phyloP scores from a whole-genome alignment of 1,284 basidiomycete species.

The Cutaneotrichosporon sp. region DNA sequence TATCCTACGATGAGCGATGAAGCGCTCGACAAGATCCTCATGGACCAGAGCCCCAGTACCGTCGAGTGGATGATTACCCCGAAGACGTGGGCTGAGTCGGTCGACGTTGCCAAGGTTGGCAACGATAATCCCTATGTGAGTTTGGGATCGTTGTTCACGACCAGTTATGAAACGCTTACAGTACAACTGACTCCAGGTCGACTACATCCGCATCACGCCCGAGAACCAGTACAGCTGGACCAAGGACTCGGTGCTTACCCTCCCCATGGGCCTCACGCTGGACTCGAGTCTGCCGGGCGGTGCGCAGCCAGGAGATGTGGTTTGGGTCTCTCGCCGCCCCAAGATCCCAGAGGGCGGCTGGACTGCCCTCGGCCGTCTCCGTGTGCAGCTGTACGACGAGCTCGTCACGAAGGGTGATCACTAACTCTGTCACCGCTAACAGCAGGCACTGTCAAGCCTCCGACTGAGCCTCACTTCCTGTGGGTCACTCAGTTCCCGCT shows the following conservation, averaged over 20 bases:
- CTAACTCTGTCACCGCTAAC: background rate
- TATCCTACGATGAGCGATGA: conserved; percentile 50
- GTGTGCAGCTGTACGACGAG: conserved; percentile 65
- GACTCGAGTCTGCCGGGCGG: conserved; percentile 43
- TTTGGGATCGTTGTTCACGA: background rate
- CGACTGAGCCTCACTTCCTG: conserved; percentile 71
- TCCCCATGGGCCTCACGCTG: conserved; percentile 39
- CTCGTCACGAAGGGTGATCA: conserved; percentile 64
- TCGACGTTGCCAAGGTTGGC: conserved; percentile 40
- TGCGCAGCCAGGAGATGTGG: conserved; percentile 54
- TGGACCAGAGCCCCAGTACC: conserved; percentile 47
- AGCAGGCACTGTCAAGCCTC: conserved; percentile 60
- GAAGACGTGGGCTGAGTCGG: conserved; percentile 33
- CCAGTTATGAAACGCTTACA: background rate
- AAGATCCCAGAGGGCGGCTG: conserved; percentile 69
- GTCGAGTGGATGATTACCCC: conserved; percentile 53
- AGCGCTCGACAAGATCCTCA: conserved; percentile 47
- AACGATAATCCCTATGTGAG: conserved; percentile 42
- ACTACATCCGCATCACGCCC: conserved; percentile 47
- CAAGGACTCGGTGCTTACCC: conserved; percentile 42
- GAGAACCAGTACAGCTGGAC: conserved; percentile 46
- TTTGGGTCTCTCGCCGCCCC: conserved; percentile 59
- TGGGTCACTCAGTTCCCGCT: conserved; percentile 97
- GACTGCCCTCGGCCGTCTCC: conserved; percentile 72
- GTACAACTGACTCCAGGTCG: conserved; percentile 30